Percentiles rank a stretch among this genome's conserved stretches.
phyloP scores from a whole-genome alignment of 148 eudicot genomes.

The Cornus suecica region DNA sequence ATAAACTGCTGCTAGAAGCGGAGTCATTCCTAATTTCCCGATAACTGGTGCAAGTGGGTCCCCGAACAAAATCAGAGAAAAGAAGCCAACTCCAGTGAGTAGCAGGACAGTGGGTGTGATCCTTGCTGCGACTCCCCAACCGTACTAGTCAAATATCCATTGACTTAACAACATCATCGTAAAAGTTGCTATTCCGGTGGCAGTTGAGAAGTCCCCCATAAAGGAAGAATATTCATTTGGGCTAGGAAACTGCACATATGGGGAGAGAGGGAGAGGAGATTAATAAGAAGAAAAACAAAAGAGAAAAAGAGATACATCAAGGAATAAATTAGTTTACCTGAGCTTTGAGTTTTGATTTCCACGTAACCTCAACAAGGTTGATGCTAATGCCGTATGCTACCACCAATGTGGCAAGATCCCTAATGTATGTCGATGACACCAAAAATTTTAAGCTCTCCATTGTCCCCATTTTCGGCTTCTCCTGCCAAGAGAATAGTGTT shows the following conservation, averaged over 20 bases:
- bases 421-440: conserved; percentile 75
- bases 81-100: conserved; percentile 88
- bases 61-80: conserved; percentile 83
- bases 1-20: conserved; percentile 95
- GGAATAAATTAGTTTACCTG: conserved; percentile 47
- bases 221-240: conserved; percentile 96
- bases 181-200: conserved; percentile 91
- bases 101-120: conserved; percentile 95
- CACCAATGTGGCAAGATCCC: conserved; percentile 94
- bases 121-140: conserved; percentile 97
- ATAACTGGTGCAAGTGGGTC: conserved; percentile 66
- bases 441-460: conserved; percentile 98
- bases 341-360: conserved; percentile 99
- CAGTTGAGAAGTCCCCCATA: conserved; percentile 99
- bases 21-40: conserved; percentile 74
- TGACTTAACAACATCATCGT: conserved; percentile 94
- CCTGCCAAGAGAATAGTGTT: conserved; percentile 39
- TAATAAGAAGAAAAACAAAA: background rate
- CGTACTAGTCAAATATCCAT: conserved; percentile 89
- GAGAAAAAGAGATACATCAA: background rate
- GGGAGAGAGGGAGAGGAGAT: background rate
- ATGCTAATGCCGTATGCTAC: conserved; percentile 98
- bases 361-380: conserved; percentile 97
- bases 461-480: conserved; percentile 91
- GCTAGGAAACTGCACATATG: conserved; percentile 77